A percentile compares a stretch with the other conserved stretches of the same genome.
These are phyloP conservation scores for Omphalea diandra DNA, from an alignment of 441 rosid species.

Conservation along the genomic window DNA sequence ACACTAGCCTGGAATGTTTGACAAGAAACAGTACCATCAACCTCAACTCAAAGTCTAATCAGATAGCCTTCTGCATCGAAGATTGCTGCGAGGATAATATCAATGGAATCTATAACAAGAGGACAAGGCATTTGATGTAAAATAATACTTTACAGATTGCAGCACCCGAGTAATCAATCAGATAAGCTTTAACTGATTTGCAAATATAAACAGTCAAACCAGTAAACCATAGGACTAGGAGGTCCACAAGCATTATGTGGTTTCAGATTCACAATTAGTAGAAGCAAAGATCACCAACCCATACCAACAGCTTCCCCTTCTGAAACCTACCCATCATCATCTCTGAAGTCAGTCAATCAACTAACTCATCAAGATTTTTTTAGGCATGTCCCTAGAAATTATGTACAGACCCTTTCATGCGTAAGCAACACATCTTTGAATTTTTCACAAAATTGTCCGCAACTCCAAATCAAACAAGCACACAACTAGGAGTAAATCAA, in stretches of 20 bases:
- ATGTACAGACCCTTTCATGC: neutral
- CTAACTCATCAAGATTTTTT: neutral
- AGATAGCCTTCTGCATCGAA: slow-evolving; percentile 11
- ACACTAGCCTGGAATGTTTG: slow-evolving; percentile 56
- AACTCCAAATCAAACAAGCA: no score
- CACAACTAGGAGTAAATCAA: no score
- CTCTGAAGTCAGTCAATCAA: neutral
- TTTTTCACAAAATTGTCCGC: no score
- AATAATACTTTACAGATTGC: neutral
- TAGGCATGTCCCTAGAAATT: neutral
- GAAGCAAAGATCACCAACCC: slow-evolving; percentile 6
- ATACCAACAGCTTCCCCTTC: neutral
- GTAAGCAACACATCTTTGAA: no score
- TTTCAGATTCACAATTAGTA: neutral
- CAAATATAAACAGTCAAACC: neutral
- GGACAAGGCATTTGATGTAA: neutral
- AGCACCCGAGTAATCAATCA: slow-evolving; percentile 1
- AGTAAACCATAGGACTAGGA: neutral
- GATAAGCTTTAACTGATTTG: neutral
- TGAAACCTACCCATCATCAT: neutral
- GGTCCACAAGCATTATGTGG: neutral
- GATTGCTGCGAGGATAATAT: slow-evolving; percentile 1
- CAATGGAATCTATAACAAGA: slow-evolving; percentile 3
- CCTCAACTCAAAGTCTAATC: slow-evolving; percentile 21
- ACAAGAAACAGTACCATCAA: slow-evolving; percentile 18